These are phyloP conservation scores for Ceratobasidium sp. DNA, from an alignment of 1,284 basidiomycete genomes.

Conservation along the genomic window DNA sequence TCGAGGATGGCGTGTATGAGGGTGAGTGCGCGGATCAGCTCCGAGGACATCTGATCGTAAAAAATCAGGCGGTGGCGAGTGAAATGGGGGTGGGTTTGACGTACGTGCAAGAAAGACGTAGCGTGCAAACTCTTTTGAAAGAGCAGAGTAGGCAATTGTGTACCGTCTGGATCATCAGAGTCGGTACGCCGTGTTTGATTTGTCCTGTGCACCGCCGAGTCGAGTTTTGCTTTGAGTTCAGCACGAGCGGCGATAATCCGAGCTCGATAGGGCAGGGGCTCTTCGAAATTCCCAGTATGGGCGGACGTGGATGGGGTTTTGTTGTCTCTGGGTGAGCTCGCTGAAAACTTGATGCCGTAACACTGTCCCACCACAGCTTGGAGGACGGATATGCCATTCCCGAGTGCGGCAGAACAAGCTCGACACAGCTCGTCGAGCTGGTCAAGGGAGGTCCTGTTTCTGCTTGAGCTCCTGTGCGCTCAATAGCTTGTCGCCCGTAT, in stretches of 20 bases:
- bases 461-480: not conserved
- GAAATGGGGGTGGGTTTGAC: not conserved
- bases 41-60: slow-evolving; percentile 19
- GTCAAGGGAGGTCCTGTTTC: not conserved
- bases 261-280: slow-evolving; percentile 6
- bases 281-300: not conserved
- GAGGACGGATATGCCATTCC: slow-evolving; percentile 26
- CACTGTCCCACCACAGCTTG: slow-evolving; percentile 36
- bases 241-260: slow-evolving; percentile 3
- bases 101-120: slow-evolving; percentile 35
- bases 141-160: not conserved
- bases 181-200: slow-evolving; percentile 5
- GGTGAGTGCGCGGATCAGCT: slow-evolving; percentile 34
- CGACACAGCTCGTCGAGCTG: slow-evolving; percentile 20
- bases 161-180: not conserved
- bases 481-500: not conserved
- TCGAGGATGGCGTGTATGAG: slow-evolving; percentile 56
- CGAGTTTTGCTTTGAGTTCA: slow-evolving; percentile 23
- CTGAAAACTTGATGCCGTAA: slow-evolving; percentile 24
- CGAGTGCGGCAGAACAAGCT: slow-evolving; percentile 8
- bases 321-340: not conserved
- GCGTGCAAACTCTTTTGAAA: slow-evolving; percentile 40
- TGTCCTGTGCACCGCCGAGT: slow-evolving; percentile 25
- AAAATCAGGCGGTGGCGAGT: not conserved
- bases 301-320: not conserved